Base-by-base conservation (phyloP, 2,329 filamentous ascomycete species). In the Alternaria sp. region DNA sequence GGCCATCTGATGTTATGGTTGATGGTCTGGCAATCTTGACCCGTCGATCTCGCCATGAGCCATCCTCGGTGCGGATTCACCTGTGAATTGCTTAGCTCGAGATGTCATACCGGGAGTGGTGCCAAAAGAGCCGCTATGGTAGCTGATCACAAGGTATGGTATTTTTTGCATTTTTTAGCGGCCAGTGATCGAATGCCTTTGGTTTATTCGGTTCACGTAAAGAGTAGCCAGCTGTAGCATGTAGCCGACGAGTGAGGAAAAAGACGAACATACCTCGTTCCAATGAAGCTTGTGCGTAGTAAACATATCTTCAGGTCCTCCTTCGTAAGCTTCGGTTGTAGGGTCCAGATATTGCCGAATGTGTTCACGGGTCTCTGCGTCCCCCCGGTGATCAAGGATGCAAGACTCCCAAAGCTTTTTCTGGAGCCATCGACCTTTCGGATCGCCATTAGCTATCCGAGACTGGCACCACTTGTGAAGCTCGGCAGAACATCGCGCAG, bases 381-480 rank as follows among this genome's bases (percentile, higher is more conserved):
- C 12, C 1, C 12, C n/a, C 5, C 12, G 24, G 5, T 39, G 7
- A 47, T 51, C 9, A 30, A 2, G 3, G 48, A 60, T 26, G 4
- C 66, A 49, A 39, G 72, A 58, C 36, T 72, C 67, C 24, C 62
- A 41, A 8, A 78, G 47, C 28, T 76, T 73, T 22, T 61, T 52
- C 20, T 63, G 44, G 36, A 78, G 34, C 75, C 75, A 77, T 8
- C 42, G 14, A 2, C 70, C 74, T 44, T 72, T 77, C 2, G 59
- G 65, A 44, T 74, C 63, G 3, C 69, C 66, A 1, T 64, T 41
- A 24, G 44, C 32, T 20, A 63, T 62, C 22, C 64, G 65, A 16
- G 64, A 51, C n/a, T 70, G 41, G 43, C 74, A 75, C 75, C 75
- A 76, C n/a, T 64, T 18, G 32, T 76, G 62, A 1, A 77, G 60